These are phyloP conservation scores for Entomophthora muscae DNA, from an alignment of 371 early-diverging fungal genomes.

Conservation along the genomic window DNA sequence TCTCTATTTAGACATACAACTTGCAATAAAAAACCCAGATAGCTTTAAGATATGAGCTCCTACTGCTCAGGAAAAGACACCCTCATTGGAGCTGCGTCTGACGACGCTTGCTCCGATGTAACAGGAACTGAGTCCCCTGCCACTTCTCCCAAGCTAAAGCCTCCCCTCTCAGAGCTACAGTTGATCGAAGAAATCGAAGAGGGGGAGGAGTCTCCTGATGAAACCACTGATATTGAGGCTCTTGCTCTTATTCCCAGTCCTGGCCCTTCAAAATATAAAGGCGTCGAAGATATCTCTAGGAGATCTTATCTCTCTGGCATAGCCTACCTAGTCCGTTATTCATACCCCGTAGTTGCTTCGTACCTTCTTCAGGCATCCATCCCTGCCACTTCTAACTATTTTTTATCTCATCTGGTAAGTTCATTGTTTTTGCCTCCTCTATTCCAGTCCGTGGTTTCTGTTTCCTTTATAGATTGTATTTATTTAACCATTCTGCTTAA, in stretches of 20 bases:
- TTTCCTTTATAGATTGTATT: neutral
- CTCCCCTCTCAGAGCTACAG: neutral
- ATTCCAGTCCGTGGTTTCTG: neutral
- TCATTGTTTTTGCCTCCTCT: neutral
- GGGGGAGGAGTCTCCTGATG: neutral
- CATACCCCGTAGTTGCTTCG: neutral
- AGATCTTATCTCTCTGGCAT: neutral
- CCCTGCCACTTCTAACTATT: neutral
- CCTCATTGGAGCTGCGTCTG: neutral
- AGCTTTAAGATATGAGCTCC: neutral
- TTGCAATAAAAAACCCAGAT: too few relatives aligned
- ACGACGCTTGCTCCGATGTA: too few relatives aligned
- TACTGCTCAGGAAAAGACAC: neutral
- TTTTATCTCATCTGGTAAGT: neutral
- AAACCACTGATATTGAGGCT: too few relatives aligned
- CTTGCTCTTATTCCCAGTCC: neutral
- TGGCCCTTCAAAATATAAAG: neutral
- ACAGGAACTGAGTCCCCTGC: neutral
- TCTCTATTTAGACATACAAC: too few relatives aligned
- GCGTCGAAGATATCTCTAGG: neutral
- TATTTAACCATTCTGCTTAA: neutral
- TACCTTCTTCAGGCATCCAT: neutral
- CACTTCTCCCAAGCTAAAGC: neutral
- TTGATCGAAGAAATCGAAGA: neutral
- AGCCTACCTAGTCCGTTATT: neutral